Evolutionary conservation across 2,329 filamentous ascomycete species (phyloP).

Genomic region (Arthrobotrys conoides): DNA sequence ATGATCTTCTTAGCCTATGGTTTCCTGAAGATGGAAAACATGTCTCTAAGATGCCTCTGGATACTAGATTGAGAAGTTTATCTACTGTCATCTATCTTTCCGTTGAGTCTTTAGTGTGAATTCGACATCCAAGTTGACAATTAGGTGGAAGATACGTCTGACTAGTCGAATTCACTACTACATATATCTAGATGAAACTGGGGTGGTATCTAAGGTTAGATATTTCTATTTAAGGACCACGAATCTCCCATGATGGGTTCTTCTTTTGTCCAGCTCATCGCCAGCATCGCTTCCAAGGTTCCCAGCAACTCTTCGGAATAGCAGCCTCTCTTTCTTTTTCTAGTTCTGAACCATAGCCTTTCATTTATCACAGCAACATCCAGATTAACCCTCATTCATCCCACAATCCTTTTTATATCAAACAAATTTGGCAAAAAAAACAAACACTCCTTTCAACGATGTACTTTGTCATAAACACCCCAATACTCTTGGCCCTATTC

Average conservation of each 20-base stretch:
- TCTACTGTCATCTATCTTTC: background rate
- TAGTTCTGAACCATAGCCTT: background rate
- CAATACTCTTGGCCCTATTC: conserved; percentile 30
- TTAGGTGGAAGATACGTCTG: too few relatives aligned
- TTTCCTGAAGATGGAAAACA: conserved; percentile 8
- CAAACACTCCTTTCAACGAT: conserved; percentile 1
- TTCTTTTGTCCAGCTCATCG: conserved; percentile 1
- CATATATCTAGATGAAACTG: too few relatives aligned
- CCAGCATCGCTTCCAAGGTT: background rate
- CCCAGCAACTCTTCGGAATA: conserved; percentile 8
- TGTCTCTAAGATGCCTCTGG: conserved; percentile 1
- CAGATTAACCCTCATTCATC: background rate
- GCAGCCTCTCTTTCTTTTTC: conserved; percentile 19
- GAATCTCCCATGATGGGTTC: background rate
- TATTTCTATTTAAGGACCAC: conserved; percentile 7
- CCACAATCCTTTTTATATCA: background rate
- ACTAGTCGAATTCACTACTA: too few relatives aligned
- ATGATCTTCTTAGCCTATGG: background rate
- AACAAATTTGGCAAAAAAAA: background rate
- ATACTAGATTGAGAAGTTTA: background rate
- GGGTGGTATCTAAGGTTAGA: background rate
- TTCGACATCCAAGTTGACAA: too few relatives aligned
- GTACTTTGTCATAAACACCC: conserved; percentile 25
- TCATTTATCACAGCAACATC: background rate
- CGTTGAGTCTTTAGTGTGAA: background rate